Evolutionary conservation across 345 rosid species (phyloP).

Genomic region (Gossypium australe): DNA sequence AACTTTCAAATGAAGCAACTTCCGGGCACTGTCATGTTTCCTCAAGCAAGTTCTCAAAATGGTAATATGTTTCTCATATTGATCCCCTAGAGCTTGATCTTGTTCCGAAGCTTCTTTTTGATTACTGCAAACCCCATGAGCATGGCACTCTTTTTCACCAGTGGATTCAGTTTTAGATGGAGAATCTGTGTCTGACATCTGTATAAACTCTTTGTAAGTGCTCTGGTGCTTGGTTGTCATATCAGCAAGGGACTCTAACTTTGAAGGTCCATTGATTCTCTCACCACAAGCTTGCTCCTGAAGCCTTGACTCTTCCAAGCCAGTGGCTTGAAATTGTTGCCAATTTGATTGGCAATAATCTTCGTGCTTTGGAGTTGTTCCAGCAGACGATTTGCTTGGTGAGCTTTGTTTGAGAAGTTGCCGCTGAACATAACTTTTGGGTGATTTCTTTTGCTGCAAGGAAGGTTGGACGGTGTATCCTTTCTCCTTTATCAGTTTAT

Average conservation of each 20-base stretch:
- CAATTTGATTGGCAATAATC: neutral
- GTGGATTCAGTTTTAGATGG: neutral
- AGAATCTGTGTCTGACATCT: slow-evolving; percentile 1
- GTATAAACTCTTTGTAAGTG: slow-evolving; percentile 7
- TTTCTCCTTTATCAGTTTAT: slow-evolving; percentile 29
- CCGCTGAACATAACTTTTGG: neutral
- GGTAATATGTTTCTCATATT: neutral
- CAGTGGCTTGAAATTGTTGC: slow-evolving; percentile 7
- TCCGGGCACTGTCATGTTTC: slow-evolving; percentile 27
- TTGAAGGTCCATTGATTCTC: slow-evolving; percentile 6
- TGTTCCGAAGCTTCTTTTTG: neutral
- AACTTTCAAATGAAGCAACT: slow-evolving; percentile 26
- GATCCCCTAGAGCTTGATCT: slow-evolving; percentile 6
- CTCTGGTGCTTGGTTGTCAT: slow-evolving; percentile 1
- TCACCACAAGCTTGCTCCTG: neutral
- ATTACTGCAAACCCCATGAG: neutral
- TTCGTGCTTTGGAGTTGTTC: slow-evolving; percentile 22
- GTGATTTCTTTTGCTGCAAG: neutral
- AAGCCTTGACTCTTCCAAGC: slow-evolving; percentile 2
- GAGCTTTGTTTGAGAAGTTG: neutral
- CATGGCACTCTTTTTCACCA: neutral
- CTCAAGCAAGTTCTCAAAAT: slow-evolving; percentile 33
- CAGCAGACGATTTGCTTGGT: slow-evolving; percentile 13
- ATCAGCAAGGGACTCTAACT: slow-evolving; percentile 21
- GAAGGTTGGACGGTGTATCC: slow-evolving; percentile 9